Conservation (phyloP, 2,329 filamentous ascomycete genomes). For the Neonectria ditissima region DNA sequence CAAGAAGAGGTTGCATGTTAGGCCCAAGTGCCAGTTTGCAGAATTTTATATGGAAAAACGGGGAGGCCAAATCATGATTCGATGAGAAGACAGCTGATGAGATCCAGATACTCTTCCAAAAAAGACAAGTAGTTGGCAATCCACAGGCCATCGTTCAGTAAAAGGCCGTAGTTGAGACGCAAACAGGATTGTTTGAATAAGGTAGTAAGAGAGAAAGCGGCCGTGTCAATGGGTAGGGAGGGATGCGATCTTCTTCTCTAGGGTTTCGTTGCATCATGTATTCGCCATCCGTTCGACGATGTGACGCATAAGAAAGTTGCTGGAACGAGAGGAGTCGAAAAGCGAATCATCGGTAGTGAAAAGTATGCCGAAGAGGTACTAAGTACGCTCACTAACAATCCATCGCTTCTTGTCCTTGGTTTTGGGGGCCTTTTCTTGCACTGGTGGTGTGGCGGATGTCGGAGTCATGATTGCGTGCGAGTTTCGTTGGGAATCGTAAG, state of each 20-base stretch:
- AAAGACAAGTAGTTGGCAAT: background rate
- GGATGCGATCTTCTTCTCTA: slow-evolving; percentile 21
- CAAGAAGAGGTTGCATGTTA: slow-evolving; percentile 4
- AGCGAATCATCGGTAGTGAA: slow-evolving; percentile 12
- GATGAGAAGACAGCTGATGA: background rate
- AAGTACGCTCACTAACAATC: slow-evolving; percentile 58
- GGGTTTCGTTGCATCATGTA: slow-evolving; percentile 29
- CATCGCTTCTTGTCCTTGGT: slow-evolving; percentile 60
- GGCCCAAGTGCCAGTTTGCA: slow-evolving; percentile 3
- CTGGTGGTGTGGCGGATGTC: slow-evolving; percentile 26
- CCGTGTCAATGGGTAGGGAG: slow-evolving; percentile 37
- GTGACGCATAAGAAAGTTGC: slow-evolving; percentile 14
- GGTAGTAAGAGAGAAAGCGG: slow-evolving; percentile 32
- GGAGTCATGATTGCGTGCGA: slow-evolving; percentile 42
- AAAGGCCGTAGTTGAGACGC: background rate
- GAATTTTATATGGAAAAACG: background rate
- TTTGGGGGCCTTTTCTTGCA: slow-evolving; percentile 48
- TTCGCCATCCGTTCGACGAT: slow-evolving; percentile 32
- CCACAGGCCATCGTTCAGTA: background rate
- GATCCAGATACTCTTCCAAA: background rate
- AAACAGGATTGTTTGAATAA: slow-evolving; percentile 3
- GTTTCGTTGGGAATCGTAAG: slow-evolving; percentile 43
- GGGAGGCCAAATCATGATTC: background rate
- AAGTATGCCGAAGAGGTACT: slow-evolving; percentile 29
- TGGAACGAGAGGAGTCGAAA: slow-evolving; percentile 16